Evolutionary conservation across 2,329 filamentous ascomycete species (phyloP).

Genomic region (Ascosphaera aggregata): DNA sequence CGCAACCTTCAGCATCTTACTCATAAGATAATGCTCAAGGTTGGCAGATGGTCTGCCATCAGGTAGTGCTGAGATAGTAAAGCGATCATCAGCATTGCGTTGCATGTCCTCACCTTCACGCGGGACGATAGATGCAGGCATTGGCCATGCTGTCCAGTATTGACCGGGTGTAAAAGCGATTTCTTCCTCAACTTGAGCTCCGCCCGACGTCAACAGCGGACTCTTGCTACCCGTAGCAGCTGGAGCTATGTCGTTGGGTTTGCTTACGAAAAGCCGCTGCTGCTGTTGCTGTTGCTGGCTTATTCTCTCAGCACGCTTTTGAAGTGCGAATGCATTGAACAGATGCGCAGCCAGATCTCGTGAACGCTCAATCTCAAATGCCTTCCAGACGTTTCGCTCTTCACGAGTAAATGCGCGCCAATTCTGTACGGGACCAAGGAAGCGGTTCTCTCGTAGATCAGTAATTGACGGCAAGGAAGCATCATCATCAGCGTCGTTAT

Average conservation of each 20-base stretch:
- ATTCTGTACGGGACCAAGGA: constrained; percentile 39
- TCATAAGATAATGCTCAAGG: constrained; percentile 47
- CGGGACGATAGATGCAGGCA: constrained; percentile 39
- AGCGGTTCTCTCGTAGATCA: constrained; percentile 31
- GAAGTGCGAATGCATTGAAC: constrained; percentile 53
- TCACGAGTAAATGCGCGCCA: constrained; percentile 80
- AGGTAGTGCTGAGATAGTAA: constrained; percentile 26
- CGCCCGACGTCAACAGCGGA: not conserved
- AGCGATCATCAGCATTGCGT: constrained; percentile 26
- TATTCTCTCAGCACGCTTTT: constrained; percentile 19
- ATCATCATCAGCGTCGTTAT: constrained; percentile 1
- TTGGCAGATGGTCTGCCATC: constrained; percentile 30
- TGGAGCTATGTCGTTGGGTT: not conserved
- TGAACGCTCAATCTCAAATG: constrained; percentile 38
- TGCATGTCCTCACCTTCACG: constrained; percentile 27
- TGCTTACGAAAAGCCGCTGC: constrained; percentile 1
- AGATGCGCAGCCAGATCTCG: constrained; percentile 52
- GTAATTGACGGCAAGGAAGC: constrained; percentile 1
- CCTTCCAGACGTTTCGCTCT: constrained; percentile 44
- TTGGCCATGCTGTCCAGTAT: constrained; percentile 69
- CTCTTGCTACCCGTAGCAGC: constrained; percentile 9
- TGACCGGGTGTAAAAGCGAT: not conserved
- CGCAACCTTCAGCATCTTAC: constrained; percentile 39
- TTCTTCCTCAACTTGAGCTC: not conserved
- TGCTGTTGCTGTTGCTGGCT: constrained; percentile 3